Conservation (phyloP, 257 asterid genomes). For the Ajuga chamaepitys region DNA sequence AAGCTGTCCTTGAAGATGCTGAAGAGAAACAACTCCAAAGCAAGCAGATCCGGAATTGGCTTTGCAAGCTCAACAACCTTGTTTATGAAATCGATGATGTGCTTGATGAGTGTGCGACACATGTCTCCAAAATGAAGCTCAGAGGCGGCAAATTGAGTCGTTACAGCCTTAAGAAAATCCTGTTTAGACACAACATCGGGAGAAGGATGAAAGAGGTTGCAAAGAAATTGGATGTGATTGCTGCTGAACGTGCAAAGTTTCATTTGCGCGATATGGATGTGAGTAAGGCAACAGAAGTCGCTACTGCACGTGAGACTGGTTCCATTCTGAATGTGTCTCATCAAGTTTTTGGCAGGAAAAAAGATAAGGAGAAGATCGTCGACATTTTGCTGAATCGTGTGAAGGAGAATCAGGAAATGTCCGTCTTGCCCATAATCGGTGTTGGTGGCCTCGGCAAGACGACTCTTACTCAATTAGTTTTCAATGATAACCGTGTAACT, state of each 20-base stretch:
- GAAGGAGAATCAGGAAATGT: neutral
- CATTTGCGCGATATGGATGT: neutral
- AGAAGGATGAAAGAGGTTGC: too few species aligned
- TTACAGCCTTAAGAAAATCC: neutral
- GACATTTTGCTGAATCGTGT: slow-evolving; percentile 12
- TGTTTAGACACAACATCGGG: too few species aligned
- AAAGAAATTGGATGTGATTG: neutral
- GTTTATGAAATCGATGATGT: neutral
- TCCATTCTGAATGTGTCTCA: slow-evolving; percentile 11
- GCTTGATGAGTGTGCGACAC: neutral
- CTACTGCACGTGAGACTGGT: slow-evolving; percentile 22
- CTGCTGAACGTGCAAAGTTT: neutral
- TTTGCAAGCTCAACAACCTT: slow-evolving; percentile 15
- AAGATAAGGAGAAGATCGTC: slow-evolving; percentile 21
- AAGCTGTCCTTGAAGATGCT: slow-evolving; percentile 25
- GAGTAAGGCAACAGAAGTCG: neutral
- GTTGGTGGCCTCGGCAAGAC: slow-evolving; percentile 9
- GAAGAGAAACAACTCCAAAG: slow-evolving; percentile 7
- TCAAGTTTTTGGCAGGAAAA: slow-evolving; percentile 11
- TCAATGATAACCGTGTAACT: slow-evolving; percentile 2
- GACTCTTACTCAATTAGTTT: slow-evolving; percentile 13
- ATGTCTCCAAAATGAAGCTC: too few species aligned
- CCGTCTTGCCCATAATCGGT: neutral
- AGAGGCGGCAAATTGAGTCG: neutral
- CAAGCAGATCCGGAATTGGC: slow-evolving; percentile 12